phyloP scores from a whole-genome alignment of 1,284 basidiomycete species.

The Sporisorium sorghi region DNA sequence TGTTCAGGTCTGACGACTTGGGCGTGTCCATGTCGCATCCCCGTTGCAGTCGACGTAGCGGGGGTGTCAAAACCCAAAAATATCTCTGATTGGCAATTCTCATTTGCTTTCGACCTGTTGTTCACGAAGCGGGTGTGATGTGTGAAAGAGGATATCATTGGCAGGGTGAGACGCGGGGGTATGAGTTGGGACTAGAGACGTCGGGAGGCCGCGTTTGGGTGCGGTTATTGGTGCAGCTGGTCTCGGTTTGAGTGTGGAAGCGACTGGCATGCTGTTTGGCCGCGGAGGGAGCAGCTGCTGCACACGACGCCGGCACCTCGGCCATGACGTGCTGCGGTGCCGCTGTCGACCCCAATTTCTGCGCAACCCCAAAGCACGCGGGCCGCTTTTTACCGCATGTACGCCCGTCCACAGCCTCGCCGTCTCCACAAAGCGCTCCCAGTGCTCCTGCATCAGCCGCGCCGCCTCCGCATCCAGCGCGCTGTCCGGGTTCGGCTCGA shows the following conservation, averaged over 20 bases:
- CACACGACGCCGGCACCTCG: background rate
- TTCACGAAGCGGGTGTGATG: background rate
- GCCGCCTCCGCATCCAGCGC: constrained; percentile 94
- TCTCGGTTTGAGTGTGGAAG: constrained; percentile 2
- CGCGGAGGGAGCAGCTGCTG: constrained; percentile 3
- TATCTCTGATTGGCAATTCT: constrained; percentile 34
- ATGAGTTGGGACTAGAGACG: constrained; percentile 21
- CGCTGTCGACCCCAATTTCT: background rate
- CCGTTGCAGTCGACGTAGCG: background rate
- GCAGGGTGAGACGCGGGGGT: background rate
- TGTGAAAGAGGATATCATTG: background rate
- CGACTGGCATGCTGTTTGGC: background rate
- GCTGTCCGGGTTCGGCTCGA: constrained; percentile 94
- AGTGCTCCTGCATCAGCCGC: constrained; percentile 82
- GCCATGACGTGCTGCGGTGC: background rate
- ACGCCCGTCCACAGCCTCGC: constrained; percentile 85
- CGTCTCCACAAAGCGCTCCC: constrained; percentile 83
- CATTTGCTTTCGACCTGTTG: constrained; percentile 32
- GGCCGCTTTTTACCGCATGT: constrained; percentile 76
- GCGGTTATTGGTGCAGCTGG: constrained; percentile 12
- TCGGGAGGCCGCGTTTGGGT: constrained; percentile 46
- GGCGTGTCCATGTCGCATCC: background rate
- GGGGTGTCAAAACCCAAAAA: constrained; percentile 19
- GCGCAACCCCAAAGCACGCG: constrained; percentile 7
- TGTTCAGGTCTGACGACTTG: background rate